These are phyloP conservation scores for Lentinula novae-zelandiae DNA, from an alignment of 1,284 basidiomycete species.

Conservation along the genomic window DNA sequence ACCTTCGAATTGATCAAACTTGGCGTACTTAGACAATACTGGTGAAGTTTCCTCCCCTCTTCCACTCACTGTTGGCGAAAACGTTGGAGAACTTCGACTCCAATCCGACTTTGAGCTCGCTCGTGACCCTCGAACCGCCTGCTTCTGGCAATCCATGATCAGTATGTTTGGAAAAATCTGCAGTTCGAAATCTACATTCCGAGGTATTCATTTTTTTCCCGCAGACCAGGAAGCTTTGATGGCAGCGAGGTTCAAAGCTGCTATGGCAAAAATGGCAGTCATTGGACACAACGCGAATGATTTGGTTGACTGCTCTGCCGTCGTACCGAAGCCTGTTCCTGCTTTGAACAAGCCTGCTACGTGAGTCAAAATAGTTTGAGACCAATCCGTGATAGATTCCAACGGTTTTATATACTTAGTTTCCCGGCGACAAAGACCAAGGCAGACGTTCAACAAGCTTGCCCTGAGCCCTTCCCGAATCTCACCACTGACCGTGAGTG, in stretches of 20 bases:
- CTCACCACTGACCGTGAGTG: constrained; percentile 8
- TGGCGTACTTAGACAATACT: constrained; percentile 3
- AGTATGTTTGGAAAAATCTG: constrained; percentile 18
- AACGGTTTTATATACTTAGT: background rate
- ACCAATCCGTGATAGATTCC: background rate
- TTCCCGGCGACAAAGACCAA: constrained; percentile 19
- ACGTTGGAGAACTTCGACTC: constrained; percentile 34
- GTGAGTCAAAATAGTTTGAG: background rate
- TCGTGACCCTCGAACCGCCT: constrained; percentile 25
- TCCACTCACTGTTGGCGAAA: background rate
- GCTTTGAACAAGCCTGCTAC: constrained; percentile 8
- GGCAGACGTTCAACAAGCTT: constrained; percentile 16
- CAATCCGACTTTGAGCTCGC: constrained; percentile 23
- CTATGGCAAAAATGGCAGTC: constrained; percentile 25
- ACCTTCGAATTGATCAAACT: background rate
- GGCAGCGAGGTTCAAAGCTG: constrained; percentile 26
- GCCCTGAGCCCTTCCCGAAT: constrained; percentile 9
- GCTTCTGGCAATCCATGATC: constrained; percentile 32
- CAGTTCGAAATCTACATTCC: background rate
- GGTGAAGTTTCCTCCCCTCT: constrained; percentile 34
- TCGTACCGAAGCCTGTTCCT: constrained; percentile 19
- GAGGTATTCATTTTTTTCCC: background rate
- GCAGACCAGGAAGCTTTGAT: constrained; percentile 29
- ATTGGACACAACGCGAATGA: constrained; percentile 20
- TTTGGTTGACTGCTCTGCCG: constrained; percentile 26